A percentile compares a stretch with the other conserved stretches of the same genome.
Conservation (phyloP, 805 yeast species). For the Sungouiozyma ichnusensis region DNA sequence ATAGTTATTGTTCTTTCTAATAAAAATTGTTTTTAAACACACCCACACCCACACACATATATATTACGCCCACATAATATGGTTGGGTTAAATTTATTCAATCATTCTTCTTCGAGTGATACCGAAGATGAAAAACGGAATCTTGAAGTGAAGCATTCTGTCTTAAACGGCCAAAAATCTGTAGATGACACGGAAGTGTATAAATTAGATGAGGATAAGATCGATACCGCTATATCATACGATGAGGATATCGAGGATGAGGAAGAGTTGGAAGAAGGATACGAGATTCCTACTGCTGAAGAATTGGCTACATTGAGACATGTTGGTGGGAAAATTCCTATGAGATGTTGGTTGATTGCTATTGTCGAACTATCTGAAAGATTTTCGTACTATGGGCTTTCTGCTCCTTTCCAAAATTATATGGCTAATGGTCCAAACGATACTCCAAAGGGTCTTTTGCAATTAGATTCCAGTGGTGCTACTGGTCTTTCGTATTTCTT, state of each 20-base stretch:
- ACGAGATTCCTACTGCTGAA: constrained; percentile 30
- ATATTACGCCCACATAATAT: too few relatives aligned
- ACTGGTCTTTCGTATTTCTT: constrained; percentile 64
- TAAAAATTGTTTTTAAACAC: too few relatives aligned
- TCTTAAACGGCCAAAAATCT: constrained; percentile 1
- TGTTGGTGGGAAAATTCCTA: constrained; percentile 37
- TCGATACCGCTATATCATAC: neutral
- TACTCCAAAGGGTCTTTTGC: constrained; percentile 44
- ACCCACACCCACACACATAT: too few relatives aligned
- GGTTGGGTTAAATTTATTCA: neutral
- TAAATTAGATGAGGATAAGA: constrained; percentile 1
- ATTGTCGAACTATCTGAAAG: constrained; percentile 73
- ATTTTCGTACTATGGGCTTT: constrained; percentile 69
- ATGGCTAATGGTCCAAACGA: constrained; percentile 47
- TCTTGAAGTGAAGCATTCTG: constrained; percentile 3
- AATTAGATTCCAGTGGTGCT: constrained; percentile 51
- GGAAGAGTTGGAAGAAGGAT: constrained; percentile 81
- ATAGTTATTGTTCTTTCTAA: too few relatives aligned
- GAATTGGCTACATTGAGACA: constrained; percentile 22
- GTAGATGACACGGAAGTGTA: constrained; percentile 5
- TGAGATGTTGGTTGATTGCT: constrained; percentile 41
- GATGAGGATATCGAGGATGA: constrained; percentile 46
- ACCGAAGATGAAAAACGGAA: constrained; percentile 2
- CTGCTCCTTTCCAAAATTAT: constrained; percentile 69
- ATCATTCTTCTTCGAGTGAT: neutral